These are phyloP conservation scores for Lophiotrema nucula DNA, from an alignment of 495 filamentous ascomycete genomes.

Conservation along the genomic window DNA sequence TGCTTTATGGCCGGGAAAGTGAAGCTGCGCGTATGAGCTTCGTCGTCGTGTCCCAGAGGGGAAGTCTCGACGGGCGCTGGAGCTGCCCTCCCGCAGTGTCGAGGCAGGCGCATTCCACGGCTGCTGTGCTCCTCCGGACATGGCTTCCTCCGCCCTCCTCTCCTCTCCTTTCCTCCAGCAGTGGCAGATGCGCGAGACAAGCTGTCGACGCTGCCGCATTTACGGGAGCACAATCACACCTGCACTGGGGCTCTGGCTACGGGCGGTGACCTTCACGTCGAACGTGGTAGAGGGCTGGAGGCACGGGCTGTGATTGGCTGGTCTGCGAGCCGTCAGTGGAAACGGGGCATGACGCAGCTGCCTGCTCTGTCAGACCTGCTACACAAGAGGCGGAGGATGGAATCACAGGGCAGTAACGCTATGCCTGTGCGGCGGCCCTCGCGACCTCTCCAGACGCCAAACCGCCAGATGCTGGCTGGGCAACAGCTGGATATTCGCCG, in stretches of 20 bases:
- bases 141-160: no score
- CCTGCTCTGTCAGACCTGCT: slow-evolving; percentile 13
- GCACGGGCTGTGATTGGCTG: slow-evolving; percentile 20
- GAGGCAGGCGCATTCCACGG: slow-evolving; percentile 1
- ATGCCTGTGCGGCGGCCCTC: neutral
- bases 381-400: slow-evolving; percentile 1
- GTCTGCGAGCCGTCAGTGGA: neutral
- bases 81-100: neutral
- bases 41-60: neutral
- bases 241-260: no score
- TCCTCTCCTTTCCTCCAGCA: no score
- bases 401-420: neutral
- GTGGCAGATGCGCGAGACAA: no score
- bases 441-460: neutral
- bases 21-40: neutral
- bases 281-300: no score
- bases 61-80: slow-evolving; percentile 2
- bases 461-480: no score
- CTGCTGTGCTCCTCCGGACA: no score
- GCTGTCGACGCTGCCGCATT: neutral
- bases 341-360: slow-evolving; percentile 3
- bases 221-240: no score
- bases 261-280: no score
- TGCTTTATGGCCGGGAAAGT: slow-evolving; percentile 9
- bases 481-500: neutral